phyloP scores from a whole-genome alignment of 306 rosid species.

The Hippophae rhamnoides region DNA sequence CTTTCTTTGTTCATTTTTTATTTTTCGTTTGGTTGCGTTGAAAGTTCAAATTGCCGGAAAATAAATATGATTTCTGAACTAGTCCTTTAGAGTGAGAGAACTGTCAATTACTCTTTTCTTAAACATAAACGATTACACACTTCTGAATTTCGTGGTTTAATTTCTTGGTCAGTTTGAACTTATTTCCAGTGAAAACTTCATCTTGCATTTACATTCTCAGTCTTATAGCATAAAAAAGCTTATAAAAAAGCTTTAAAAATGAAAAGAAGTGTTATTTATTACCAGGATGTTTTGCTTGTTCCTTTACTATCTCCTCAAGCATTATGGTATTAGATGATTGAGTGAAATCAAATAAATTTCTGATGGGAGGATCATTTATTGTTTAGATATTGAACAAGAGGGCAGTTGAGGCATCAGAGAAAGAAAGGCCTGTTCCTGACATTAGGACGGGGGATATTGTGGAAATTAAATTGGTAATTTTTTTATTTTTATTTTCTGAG shows the following conservation, averaged over 20 bases:
- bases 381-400: conserved; percentile 64
- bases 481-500: background rate
- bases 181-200: too few relatives aligned
- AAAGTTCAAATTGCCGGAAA: background rate
- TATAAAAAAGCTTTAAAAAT: too few relatives aligned
- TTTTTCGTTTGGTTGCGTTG: background rate
- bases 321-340: background rate
- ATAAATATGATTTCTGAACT: background rate
- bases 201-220: too few relatives aligned
- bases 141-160: too few relatives aligned
- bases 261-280: too few relatives aligned
- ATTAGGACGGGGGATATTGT: conserved; percentile 83
- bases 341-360: background rate
- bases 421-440: conserved; percentile 66
- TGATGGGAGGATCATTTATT: conserved; percentile 11
- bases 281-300: background rate
- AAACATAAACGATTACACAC: too few relatives aligned
- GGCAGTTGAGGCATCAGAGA: conserved; percentile 75
- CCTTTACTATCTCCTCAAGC: background rate
- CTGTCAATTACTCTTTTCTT: background rate
- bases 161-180: too few relatives aligned
- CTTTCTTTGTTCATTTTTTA: background rate
- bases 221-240: too few relatives aligned
- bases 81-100: background rate
- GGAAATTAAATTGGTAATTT: conserved; percentile 73